These are phyloP conservation scores for Yamadazyma atlantica DNA, from an alignment of 1,139 yeast genomes.

Conservation along the genomic window DNA sequence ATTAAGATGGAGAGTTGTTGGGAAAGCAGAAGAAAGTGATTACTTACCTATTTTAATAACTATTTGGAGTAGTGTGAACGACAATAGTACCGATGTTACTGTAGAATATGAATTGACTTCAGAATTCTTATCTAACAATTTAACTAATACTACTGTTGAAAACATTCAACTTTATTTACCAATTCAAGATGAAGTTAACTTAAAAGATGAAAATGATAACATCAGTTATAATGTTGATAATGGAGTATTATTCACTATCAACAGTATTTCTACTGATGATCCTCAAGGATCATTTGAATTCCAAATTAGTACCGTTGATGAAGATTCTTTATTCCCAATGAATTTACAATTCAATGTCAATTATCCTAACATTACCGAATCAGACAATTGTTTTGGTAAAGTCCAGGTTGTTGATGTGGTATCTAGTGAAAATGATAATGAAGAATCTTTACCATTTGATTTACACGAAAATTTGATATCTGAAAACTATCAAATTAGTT, in stretches of 20 bases:
- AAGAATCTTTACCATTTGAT: constrained; percentile 66
- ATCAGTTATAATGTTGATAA: constrained; percentile 51
- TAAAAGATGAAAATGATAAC: constrained; percentile 49
- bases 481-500: constrained; percentile 60
- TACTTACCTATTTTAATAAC: constrained; percentile 74
- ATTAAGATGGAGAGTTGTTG: constrained; percentile 74
- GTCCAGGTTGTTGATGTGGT: constrained; percentile 45
- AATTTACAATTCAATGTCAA: constrained; percentile 51
- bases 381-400: constrained; percentile 42
- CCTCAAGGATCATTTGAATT: constrained; percentile 81
- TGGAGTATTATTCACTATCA: constrained; percentile 60
- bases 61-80: constrained; percentile 79
- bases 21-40: constrained; percentile 56
- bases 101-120: constrained; percentile 76
- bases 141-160: constrained; percentile 43
- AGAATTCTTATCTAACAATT: constrained; percentile 28
- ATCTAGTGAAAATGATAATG: constrained; percentile 28
- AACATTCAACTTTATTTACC: constrained; percentile 70
- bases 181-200: constrained; percentile 52
- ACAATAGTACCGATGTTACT: constrained; percentile 67
- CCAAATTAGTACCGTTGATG: constrained; percentile 58
- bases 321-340: constrained; percentile 90
- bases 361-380: constrained; percentile 36
- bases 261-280: constrained; percentile 46
- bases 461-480: constrained; percentile 59